Base-by-base conservation (phyloP, 345 rosid genomes). In the Aurinia saxatilis region DNA sequence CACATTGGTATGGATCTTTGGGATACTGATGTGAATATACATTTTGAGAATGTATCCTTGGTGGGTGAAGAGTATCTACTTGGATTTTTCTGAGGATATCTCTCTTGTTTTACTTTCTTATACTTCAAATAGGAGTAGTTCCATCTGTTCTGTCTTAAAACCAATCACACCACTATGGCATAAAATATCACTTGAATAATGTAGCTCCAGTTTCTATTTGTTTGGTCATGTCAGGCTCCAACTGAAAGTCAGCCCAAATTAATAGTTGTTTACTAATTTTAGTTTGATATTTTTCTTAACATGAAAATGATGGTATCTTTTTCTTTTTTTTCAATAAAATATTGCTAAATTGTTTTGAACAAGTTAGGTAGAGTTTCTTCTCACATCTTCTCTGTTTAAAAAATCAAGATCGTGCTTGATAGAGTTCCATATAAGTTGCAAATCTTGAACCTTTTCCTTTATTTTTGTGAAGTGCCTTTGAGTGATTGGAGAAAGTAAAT, bases 401-500 rank as follows among this genome's bases (percentile, higher is more conserved):
- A 47, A 30, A 12, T 41, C 27, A 14, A 47, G 68, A 63, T 68
- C 58, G 16, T 73, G 65, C 39, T 60, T 50, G 65, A 27, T 19
- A 23, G 62, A 54, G 55, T 54, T 57, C 27, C 34, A 31, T 53
- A 21, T 72, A 49, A 61, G 66, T 52, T 54, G 36, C 62, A 65
- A 19, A 30, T 71, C 73, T 71, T 19, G 10, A 52, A 70, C 53
- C 19, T 74, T 68, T 57, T 21, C 4, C 4, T 21, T 21, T 5
- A 2, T 27, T 27, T 27, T 27, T 27, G 4, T 23, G n/a, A 74
- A 66, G 51, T 56, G 16, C n/a, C 17, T 72, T 60, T 37, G 52
- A 48, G 64, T 45, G 19, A 10, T 35, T 77, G 46, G 27, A 33
- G 50, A 71, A 45, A 60, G 73, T 7, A 25, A 67, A 68, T 65